Evolutionary conservation across 1,284 basidiomycete species (phyloP).

Genomic region (Papiliotrema fonsecae): DNA sequence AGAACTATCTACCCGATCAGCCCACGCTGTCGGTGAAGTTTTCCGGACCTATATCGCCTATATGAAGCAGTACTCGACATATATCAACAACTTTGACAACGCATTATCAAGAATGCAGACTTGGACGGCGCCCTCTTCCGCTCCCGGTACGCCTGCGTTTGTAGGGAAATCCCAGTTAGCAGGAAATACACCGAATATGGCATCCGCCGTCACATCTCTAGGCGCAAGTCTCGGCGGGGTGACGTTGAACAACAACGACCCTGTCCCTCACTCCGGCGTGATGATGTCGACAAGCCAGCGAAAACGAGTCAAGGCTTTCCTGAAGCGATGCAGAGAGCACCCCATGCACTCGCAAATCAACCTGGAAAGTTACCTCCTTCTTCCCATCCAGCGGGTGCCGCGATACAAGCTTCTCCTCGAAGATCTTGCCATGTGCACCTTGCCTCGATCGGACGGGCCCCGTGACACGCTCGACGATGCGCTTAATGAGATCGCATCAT

Average conservation of each 20-base stretch:
- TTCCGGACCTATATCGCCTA: constrained; percentile 90
- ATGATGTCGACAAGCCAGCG: constrained; percentile 65
- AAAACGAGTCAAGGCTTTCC: constrained; percentile 77
- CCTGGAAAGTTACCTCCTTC: constrained; percentile 86
- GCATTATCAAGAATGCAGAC: constrained; percentile 77
- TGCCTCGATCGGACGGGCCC: constrained; percentile 64
- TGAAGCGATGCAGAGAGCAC: constrained; percentile 73
- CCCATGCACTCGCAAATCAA: constrained; percentile 94
- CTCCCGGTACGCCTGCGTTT: constrained; percentile 41
- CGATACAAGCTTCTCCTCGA: constrained; percentile 88
- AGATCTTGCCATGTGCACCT: constrained; percentile 74
- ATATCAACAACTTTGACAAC: constrained; percentile 94
- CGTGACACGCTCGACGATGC: constrained; percentile 77
- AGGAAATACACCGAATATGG: constrained; percentile 58
- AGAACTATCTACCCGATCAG: constrained; percentile 66
- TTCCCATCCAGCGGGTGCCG: constrained; percentile 94
- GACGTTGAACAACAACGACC: constrained; percentile 44
- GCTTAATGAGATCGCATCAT: constrained; percentile 71
- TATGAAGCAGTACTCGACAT: constrained; percentile 95
- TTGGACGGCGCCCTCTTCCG: constrained; percentile 63
- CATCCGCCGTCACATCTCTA: constrained; percentile 54
- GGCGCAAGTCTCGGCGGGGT: constrained; percentile 57
- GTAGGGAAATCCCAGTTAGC: constrained; percentile 24
- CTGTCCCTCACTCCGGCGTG: constrained; percentile 25
- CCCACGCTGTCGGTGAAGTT: constrained; percentile 77